A percentile compares a stretch with the other conserved stretches of the same genome.
Evolutionary conservation across 805 yeast genomes (phyloP).

Genomic region (Metschnikowia arizonensis): DNA sequence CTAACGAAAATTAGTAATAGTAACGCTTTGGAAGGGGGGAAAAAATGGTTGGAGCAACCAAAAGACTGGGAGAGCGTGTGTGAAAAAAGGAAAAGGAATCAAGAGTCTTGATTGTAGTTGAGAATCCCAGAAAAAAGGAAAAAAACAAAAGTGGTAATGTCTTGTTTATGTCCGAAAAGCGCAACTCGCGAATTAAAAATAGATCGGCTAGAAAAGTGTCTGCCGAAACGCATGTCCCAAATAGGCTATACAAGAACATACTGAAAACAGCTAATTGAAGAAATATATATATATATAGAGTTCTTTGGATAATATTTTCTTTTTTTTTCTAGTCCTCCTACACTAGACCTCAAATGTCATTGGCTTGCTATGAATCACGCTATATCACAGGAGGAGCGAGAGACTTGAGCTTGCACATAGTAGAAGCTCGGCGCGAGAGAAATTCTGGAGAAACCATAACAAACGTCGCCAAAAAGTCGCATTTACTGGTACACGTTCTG

Average conservation of each 20-base stretch:
- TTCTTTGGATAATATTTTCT: too few relatives aligned
- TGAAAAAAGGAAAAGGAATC: background rate
- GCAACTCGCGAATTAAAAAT: conserved; percentile 5
- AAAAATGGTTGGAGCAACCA: background rate
- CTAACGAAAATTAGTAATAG: background rate
- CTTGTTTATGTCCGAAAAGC: conserved; percentile 4
- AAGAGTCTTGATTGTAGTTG: background rate
- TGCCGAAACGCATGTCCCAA: background rate
- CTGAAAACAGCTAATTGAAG: background rate
- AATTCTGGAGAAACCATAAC: conserved; percentile 4
- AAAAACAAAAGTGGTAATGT: conserved; percentile 4
- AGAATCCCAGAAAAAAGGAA: background rate
- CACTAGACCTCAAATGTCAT: too few relatives aligned
- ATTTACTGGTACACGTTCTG: conserved; percentile 1
- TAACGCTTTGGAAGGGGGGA: too few relatives aligned
- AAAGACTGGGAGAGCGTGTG: background rate
- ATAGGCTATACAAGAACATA: background rate
- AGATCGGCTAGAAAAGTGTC: background rate
- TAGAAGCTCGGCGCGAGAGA: conserved; percentile 1
- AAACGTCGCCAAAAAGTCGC: conserved; percentile 6
- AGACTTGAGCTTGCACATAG: background rate
- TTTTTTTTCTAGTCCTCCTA: too few relatives aligned
- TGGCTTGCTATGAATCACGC: too few relatives aligned
- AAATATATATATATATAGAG: too few relatives aligned
- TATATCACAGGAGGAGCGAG: background rate